These are phyloP conservation scores for Thermomyces lanuginosus DNA, from an alignment of 2,329 filamentous ascomycete genomes.

Conservation along the genomic window DNA sequence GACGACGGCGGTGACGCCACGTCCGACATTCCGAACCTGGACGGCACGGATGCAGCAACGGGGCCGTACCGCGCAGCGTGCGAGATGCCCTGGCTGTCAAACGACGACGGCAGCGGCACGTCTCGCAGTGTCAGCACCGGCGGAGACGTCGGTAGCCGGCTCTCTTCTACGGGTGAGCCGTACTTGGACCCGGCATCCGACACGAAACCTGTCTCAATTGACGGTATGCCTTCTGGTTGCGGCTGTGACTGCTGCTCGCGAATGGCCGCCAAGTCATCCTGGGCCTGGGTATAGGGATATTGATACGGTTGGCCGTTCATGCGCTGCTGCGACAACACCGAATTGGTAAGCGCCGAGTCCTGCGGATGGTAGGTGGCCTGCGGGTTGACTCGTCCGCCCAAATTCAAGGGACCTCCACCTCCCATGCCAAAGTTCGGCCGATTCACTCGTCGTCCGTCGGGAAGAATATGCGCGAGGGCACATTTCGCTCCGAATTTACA, in stretches of 20 bases:
- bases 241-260: slow-evolving; percentile 15
- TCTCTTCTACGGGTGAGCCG: slow-evolving; percentile 67
- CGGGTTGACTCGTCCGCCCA: slow-evolving; percentile 51
- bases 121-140: slow-evolving; percentile 72
- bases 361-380: slow-evolving; percentile 46
- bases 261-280: slow-evolving; percentile 28
- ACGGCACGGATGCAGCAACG: slow-evolving; percentile 81
- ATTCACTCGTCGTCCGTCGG: slow-evolving; percentile 84
- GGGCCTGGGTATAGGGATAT: slow-evolving; percentile 23
- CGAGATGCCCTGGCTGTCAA: slow-evolving; percentile 90
- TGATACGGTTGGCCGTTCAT: slow-evolving; percentile 34
- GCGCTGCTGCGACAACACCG: slow-evolving; percentile 48
- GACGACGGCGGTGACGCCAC: slow-evolving; percentile 44
- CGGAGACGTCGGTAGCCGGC: slow-evolving; percentile 66
- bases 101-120: slow-evolving; percentile 80
- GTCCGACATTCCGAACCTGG: slow-evolving; percentile 78
- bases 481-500: slow-evolving; percentile 99
- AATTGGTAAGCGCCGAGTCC: slow-evolving; percentile 58
- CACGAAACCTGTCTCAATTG: slow-evolving; percentile 42
- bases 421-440: slow-evolving; percentile 38
- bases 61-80: slow-evolving; percentile 79
- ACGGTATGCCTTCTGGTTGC: slow-evolving; percentile 35
- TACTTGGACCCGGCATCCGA: slow-evolving; percentile 49
- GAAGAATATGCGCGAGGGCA: slow-evolving; percentile 87
- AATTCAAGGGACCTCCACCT: slow-evolving; percentile 45